Evolutionary conservation across 2,329 filamentous ascomycete genomes (phyloP), one percentile per base, ranked within the genome.

Genomic region (Colletotrichum melonis): DNA sequence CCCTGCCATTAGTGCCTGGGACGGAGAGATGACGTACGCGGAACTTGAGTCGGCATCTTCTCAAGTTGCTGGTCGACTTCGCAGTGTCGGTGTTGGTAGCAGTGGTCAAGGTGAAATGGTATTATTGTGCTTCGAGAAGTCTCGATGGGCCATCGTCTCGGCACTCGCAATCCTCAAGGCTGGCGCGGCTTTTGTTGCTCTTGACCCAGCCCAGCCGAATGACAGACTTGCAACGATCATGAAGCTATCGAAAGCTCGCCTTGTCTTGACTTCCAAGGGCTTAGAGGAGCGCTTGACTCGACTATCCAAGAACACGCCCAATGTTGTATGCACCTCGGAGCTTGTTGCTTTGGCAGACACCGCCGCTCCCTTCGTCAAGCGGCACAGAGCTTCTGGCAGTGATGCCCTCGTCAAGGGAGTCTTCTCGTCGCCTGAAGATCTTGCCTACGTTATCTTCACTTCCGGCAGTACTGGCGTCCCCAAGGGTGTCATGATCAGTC

Each of bases 21-120:
- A 81, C 8, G 80, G 80, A 14, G 73, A 79, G 12, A 71, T 81
- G 3, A 80, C 78, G 1, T 81, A 81, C 56, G 63, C 64, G 1
- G 76, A 81, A 11, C 65, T 81, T 1, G 73, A 78, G 54, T 7
- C 38, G 1, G 30, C 58, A 9, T 62, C 76, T 22, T 63, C 67
- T 2, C 30, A 42, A 2, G 38, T 76, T 9, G 70, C 70, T 24
- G 22, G 22, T 16, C 38, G 57, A 14, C 58, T 76, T 19, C 60
- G 38, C 2, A 32, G 57, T 22, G 28, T 59, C 30, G 57, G 57
- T 12, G 57, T 59, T 35, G 28, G 42, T n/a, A 49, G 42, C 42
- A 49, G 19, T 49, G 42, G 42, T 11, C 60, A 49, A 19, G 60
- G 60, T 16, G 38, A 42, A n/a, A 26, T 52, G 24, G 60, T 63